Base-by-base conservation (phyloP, 1,284 basidiomycete genomes). In the Microbotryomycetes sp. region DNA sequence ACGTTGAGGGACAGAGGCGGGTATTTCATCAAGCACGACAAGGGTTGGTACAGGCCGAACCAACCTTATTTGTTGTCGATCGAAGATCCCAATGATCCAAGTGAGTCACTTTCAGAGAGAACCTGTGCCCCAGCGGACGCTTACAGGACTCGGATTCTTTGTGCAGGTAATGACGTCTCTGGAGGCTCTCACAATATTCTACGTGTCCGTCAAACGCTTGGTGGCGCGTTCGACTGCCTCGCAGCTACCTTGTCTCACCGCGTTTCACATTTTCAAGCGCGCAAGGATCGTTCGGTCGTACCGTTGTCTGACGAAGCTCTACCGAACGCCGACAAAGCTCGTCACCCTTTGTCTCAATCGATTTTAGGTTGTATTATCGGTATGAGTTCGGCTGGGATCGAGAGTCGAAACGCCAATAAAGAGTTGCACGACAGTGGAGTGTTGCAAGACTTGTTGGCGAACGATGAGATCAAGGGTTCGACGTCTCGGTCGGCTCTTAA, bases 71-170 rank as follows among this genome's bases (percentile, higher is more conserved):
- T 89, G 66, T 78, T 98, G 52, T 87, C 85, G 23, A 89, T 99
- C 47, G 93, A 98, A 75, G 94, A 98, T 75, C 94, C 94, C n/a
- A 87, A 87, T 28, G 91, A 97, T 76, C 77, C 82, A 18, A 80
- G 91, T 92, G 71, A 78, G 89, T 82, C 4, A 7, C 9, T 27
- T 7, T 9, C 16, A n/a, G n/a, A n/a, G n/a, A n/a, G n/a, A n/a
- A n/a, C n/a, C n/a, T n/a, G n/a, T n/a, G n/a, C n/a, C n/a, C n/a
- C n/a, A n/a, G n/a, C n/a, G n/a, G n/a, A n/a, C n/a, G n/a, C n/a
- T n/a, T n/a, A n/a, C 15, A n/a, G 21, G 24, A 6, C n/a, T n/a
- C 35, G 13, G 15, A 3, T 26, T 30, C 15, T 45, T 45, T 31
- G 15, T 21, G 45, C 64, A 93, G 90, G 84, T 45, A 97, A 97